Evolutionary conservation across 495 filamentous ascomycete genomes (phyloP), one percentile per base, ranked within the genome.

Genomic region (Aspergillus nidulans): DNA sequence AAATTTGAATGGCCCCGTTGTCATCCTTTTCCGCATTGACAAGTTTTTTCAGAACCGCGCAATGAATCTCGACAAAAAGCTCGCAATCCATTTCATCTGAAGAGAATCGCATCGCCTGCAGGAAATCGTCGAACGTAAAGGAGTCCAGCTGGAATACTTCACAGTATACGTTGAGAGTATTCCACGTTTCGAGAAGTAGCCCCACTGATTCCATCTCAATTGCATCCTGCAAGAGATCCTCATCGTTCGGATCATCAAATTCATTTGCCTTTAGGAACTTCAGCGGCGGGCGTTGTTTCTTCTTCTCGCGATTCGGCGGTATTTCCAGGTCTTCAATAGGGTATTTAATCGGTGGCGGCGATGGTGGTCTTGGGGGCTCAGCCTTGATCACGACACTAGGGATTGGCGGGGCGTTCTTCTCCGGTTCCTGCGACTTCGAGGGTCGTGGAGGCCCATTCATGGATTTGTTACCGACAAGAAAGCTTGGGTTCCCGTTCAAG

Each of bases 41-140:
- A 24, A 97, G 76, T 38, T 88, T 84, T 64, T 96, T 96, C 42
- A 98, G 72, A 3, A 96, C 81, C 0, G 95, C 84, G 66, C 94
- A 98, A 67, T 97, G 92, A 0, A 92, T 81, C 65, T 98, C 94
- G 23, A 86, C 85, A 60, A 96, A 88, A 0, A 98, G 77, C 65
- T 97, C 85, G 49, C 95, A 96, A 21, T 90, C 85, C 1, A 85
- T 75, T 25, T 91, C 88, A 9, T 87, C 82, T 0, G 85, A 89
- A 0, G 85, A 80, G 52, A 94, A 87, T 45, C 85, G 79, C 77
- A 98, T 83, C 4, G 92, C 88, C 63, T 97, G 89, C 18, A 96
- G 71, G 63, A 89, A 97, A 70, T 98, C 95, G 64, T 98, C 94
- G 62, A 98, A 92, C 0, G 92, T 97, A 63, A 97, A 98, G 0